Percentiles rank a stretch among this genome's conserved stretches.
Evolutionary conservation across 2,329 filamentous ascomycete species (phyloP).

Genomic region (Penicillium sp.): DNA sequence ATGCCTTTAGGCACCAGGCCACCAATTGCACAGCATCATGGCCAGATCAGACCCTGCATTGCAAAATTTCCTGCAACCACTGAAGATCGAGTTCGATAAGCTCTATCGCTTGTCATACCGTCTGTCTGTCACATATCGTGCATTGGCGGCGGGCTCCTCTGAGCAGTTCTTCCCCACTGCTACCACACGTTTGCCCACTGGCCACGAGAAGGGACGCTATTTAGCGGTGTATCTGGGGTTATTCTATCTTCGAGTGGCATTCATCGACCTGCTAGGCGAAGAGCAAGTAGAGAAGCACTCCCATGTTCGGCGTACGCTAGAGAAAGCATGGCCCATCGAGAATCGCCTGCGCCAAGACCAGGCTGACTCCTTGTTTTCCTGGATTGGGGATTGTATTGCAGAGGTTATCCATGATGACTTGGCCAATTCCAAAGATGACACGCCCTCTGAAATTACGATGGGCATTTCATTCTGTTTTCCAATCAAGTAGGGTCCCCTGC

Average conservation of each 20-base stretch:
- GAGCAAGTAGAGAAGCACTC: conserved; percentile 40
- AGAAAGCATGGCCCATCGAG: conserved; percentile 73
- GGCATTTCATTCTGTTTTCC: conserved; percentile 48
- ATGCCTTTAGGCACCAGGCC: not conserved
- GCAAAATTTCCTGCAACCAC: conserved; percentile 30
- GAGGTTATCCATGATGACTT: conserved; percentile 62
- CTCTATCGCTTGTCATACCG: conserved; percentile 39
- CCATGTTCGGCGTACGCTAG: conserved; percentile 61
- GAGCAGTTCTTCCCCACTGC: conserved; percentile 46
- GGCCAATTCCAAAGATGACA: conserved; percentile 28
- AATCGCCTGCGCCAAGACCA: conserved; percentile 72
- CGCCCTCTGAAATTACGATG: conserved; percentile 36
- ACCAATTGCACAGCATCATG: conserved; percentile 7
- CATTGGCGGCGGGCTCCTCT: conserved; percentile 38
- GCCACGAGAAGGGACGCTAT: conserved; percentile 53
- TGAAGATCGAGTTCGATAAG: conserved; percentile 29
- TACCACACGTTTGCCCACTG: conserved; percentile 45
- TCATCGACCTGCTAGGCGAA: conserved; percentile 50
- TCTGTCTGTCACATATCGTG: conserved; percentile 37
- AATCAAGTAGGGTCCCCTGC: conserved; percentile 35
- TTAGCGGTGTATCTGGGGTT: conserved; percentile 56
- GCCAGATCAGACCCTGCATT: conserved; percentile 14
- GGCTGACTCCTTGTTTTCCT: conserved; percentile 68
- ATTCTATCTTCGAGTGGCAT: conserved; percentile 54
- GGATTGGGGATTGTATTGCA: conserved; percentile 74